Conservation (phyloP, 371 early-diverging fungal species). For the Zychaea mexicana region DNA sequence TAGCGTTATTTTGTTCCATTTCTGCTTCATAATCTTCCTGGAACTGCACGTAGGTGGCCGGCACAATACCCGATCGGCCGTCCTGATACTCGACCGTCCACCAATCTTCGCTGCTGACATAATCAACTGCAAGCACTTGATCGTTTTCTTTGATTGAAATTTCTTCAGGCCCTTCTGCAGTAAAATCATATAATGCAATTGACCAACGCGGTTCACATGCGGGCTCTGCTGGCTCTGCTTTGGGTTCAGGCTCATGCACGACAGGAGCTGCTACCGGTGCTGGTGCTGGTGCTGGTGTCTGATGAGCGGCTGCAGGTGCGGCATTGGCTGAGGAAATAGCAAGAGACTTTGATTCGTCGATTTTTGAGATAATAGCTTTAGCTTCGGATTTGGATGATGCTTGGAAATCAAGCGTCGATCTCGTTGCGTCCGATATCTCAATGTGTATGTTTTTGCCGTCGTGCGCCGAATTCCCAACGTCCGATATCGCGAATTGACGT, state of each 20-base stretch:
- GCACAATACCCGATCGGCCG: constrained; percentile 57
- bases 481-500: constrained; percentile 63
- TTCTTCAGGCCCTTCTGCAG: constrained; percentile 77
- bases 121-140: constrained; percentile 73
- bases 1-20: constrained; percentile 26
- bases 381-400: constrained; percentile 71
- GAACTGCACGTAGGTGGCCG: constrained; percentile 57
- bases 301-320: constrained; percentile 19
- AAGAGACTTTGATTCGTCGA: constrained; percentile 58
- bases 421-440: constrained; percentile 56
- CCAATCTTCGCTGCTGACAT: constrained; percentile 79
- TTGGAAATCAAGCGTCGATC: constrained; percentile 66
- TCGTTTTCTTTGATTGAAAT: constrained; percentile 74
- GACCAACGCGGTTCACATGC: constrained; percentile 65
- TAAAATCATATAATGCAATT: constrained; percentile 77
- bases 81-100: constrained; percentile 57
- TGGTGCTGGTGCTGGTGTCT: constrained; percentile 16
- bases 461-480: constrained; percentile 58
- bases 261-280: constrained; percentile 19
- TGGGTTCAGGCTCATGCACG: constrained; percentile 31
- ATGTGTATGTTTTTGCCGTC: constrained; percentile 69
- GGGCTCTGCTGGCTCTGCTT: constrained; percentile 23
- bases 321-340: constrained; percentile 36
- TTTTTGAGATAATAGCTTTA: constrained; percentile 65
- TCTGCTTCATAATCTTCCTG: constrained; percentile 46